These are phyloP conservation scores for Stephanodiscus minutulus DNA, from an alignment of 108 stramenopile species.

Conservation along the genomic window DNA sequence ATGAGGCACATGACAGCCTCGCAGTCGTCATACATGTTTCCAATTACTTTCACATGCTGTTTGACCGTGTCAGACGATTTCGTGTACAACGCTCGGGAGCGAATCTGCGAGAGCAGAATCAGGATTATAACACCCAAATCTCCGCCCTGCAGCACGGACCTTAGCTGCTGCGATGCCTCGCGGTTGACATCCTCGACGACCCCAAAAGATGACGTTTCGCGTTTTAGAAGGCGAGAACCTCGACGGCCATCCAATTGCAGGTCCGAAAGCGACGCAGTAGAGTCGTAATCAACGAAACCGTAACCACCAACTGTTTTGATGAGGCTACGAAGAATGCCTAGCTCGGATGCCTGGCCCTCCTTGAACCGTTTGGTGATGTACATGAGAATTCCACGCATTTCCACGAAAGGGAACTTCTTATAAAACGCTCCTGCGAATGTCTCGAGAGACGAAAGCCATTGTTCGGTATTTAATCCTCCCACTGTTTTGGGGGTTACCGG, in stretches of 20 bases:
- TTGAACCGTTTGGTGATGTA: conserved; percentile 68
- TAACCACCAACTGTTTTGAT: conserved; percentile 84
- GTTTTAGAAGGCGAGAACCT: conserved; percentile 67
- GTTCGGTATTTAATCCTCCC: conserved; percentile 85
- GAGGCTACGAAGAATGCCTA: conserved; percentile 77
- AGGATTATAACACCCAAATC: conserved; percentile 77
- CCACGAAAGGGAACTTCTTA: conserved; percentile 72
- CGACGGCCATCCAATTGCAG: conserved; percentile 77
- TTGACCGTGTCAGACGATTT: conserved; percentile 48
- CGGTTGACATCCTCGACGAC: conserved; percentile 73
- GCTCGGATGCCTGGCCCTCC: conserved; percentile 71
- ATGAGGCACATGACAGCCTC: conserved; percentile 74
- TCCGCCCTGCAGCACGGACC: conserved; percentile 64
- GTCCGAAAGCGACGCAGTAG: conserved; percentile 71
- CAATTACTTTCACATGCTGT: conserved; percentile 79
- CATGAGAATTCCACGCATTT: conserved; percentile 72
- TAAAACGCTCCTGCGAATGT: conserved; percentile 84
- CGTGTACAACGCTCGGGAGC: conserved; percentile 59
- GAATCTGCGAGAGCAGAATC: conserved; percentile 75
- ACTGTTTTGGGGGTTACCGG: conserved; percentile 35
- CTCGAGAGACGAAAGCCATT: conserved; percentile 88
- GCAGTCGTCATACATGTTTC: conserved; percentile 78
- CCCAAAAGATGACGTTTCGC: conserved; percentile 88
- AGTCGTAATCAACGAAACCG: conserved; percentile 79
- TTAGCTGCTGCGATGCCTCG: conserved; percentile 52